Conservation (phyloP, 2,329 filamentous ascomycete species). For the Talaromyces sp. region DNA sequence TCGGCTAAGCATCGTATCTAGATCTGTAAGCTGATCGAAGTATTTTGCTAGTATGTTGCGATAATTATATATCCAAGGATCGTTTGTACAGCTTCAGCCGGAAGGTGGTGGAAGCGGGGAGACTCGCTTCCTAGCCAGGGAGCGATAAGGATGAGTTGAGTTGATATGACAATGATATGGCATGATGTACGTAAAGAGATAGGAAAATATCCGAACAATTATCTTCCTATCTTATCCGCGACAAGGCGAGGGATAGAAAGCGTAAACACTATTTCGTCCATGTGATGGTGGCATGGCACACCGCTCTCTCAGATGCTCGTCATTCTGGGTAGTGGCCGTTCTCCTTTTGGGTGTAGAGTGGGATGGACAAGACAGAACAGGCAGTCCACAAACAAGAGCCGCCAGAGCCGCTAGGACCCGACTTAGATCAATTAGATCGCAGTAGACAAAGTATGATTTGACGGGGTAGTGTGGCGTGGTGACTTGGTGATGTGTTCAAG, state of each 20-base stretch:
- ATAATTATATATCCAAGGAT: background rate
- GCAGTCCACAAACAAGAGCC: background rate
- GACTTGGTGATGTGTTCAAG: conserved; percentile 4
- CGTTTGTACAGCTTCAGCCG: conserved; percentile 4
- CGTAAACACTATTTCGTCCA: background rate
- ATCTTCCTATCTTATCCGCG: background rate
- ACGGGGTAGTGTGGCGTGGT: background rate
- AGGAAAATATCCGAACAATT: background rate
- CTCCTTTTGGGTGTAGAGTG: background rate
- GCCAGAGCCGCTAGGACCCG: background rate
- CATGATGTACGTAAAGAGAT: background rate
- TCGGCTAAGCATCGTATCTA: background rate
- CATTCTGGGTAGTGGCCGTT: too few species aligned
- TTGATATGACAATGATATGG: background rate
- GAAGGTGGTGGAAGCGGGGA: conserved; percentile 1
- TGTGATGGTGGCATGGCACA: conserved; percentile 8
- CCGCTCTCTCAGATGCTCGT: conserved; percentile 1
- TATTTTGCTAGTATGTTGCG: background rate
- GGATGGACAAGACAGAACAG: background rate
- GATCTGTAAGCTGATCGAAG: background rate
- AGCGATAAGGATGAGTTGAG: background rate
- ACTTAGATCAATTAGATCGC: background rate
- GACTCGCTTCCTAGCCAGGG: background rate
- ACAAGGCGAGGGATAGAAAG: background rate
- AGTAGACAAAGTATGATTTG: background rate